phyloP scores from a whole-genome alignment of 164 flowering plant species.

The Vitis amurensis region DNA sequence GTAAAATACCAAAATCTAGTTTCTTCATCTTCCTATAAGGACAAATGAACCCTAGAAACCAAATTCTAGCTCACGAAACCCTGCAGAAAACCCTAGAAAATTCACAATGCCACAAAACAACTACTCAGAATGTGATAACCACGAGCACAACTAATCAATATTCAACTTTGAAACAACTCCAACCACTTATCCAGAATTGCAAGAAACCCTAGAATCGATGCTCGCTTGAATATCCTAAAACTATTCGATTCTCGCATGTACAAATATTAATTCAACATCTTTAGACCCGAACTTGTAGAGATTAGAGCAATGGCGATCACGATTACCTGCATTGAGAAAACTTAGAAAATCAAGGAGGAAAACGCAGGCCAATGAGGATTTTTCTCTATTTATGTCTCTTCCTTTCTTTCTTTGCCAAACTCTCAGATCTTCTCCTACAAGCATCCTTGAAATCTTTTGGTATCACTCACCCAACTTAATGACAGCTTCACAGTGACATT shows the following conservation, averaged over 20 bases:
- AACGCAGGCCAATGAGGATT: background rate
- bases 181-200: background rate
- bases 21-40: background rate
- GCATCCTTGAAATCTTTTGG: too few relatives aligned
- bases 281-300: background rate
- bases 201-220: slow-evolving; percentile 19
- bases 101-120: slow-evolving; percentile 2
- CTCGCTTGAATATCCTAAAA: background rate
- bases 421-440: too few relatives aligned
- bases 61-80: background rate
- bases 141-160: background rate
- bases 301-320: slow-evolving; percentile 2
- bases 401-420: background rate
- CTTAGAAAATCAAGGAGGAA: background rate
- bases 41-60: background rate
- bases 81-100: background rate
- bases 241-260: background rate
- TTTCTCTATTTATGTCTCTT: slow-evolving; percentile 8
- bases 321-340: slow-evolving; percentile 9
- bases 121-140: background rate
- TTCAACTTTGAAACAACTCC: slow-evolving; percentile 18
- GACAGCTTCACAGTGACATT: too few relatives aligned
- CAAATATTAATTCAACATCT: background rate
- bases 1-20: background rate
- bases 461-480: too few relatives aligned